Percentiles rank a stretch among this genome's conserved stretches.
phyloP scores from a whole-genome alignment of 2,329 filamentous ascomycete species.

The Colletotrichum sp. region DNA sequence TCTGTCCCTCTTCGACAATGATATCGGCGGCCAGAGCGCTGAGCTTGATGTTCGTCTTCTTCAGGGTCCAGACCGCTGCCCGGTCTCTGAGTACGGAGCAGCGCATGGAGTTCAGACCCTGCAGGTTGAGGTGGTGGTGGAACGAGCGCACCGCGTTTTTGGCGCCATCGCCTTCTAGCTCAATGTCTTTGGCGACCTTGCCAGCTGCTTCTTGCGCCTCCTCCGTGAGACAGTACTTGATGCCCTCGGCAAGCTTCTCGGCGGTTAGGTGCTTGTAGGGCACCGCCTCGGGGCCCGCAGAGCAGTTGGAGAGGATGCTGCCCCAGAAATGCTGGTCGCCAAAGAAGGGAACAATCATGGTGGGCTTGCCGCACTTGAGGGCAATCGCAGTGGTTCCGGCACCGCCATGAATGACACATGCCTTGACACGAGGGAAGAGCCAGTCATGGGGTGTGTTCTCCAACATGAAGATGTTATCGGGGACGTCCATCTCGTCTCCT shows the following conservation, averaged over 20 bases:
- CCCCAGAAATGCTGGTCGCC: slow-evolving; percentile 84
- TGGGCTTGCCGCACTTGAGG: slow-evolving; percentile 73
- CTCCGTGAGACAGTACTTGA: slow-evolving; percentile 68
- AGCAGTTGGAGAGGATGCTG: slow-evolving; percentile 66
- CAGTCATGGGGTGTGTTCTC: slow-evolving; percentile 80
- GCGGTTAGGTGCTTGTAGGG: slow-evolving; percentile 71
- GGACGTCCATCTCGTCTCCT: slow-evolving; percentile 49
- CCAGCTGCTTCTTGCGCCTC: slow-evolving; percentile 63
- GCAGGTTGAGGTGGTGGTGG: slow-evolving; percentile 62
- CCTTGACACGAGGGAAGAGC: slow-evolving; percentile 71
- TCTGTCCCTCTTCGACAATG: slow-evolving; percentile 62
- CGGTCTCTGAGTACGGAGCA: slow-evolving; percentile 69
- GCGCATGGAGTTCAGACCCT: slow-evolving; percentile 60
- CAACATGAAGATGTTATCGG: slow-evolving; percentile 73
- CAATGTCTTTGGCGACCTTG: slow-evolving; percentile 66
- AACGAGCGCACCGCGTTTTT: slow-evolving; percentile 72
- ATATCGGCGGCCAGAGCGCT: slow-evolving; percentile 70
- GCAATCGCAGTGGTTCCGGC: slow-evolving; percentile 79
- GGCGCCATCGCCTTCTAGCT: slow-evolving; percentile 69
- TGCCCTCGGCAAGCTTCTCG: slow-evolving; percentile 72
- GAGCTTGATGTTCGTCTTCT: slow-evolving; percentile 63
- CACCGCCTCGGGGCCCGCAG: slow-evolving; percentile 69
- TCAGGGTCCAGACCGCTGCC: slow-evolving; percentile 70
- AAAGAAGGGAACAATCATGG: slow-evolving; percentile 81
- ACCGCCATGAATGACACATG: slow-evolving; percentile 78